phyloP scores from a whole-genome alignment of 148 eudicot genomes.

The Fagopyrum esculentum region DNA sequence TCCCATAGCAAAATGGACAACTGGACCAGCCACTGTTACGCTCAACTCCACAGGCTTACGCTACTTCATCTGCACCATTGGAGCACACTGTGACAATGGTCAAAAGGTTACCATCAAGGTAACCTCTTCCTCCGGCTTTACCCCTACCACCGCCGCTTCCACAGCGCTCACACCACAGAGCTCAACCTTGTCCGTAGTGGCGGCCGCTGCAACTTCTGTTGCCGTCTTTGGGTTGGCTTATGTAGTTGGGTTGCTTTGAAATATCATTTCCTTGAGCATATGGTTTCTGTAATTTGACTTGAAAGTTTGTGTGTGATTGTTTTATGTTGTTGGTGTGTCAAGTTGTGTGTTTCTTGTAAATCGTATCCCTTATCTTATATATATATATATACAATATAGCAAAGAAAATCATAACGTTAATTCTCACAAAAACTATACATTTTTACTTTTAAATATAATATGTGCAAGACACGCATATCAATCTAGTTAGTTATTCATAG shows the following conservation, averaged over 20 bases:
- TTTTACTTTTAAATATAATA: too few relatives aligned
- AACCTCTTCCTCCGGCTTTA: neutral
- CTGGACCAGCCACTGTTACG: neutral
- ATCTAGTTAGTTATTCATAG: too few relatives aligned
- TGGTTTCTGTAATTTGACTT: neutral
- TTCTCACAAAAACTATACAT: too few relatives aligned
- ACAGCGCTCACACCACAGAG: neutral
- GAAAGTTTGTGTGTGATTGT: neutral
- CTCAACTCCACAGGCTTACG: neutral
- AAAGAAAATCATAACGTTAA: too few relatives aligned
- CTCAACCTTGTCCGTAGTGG: neutral
- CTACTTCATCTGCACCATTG: neutral
- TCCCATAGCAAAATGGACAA: neutral
- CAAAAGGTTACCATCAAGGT: neutral
- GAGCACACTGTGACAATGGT: neutral
- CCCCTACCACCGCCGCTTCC: neutral
- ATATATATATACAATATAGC: too few relatives aligned
- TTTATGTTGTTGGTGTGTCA: neutral
- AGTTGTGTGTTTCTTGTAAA: neutral
- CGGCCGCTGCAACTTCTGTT: neutral
- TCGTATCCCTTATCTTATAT: too few relatives aligned
- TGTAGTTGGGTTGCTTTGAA: neutral
- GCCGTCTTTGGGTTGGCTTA: neutral
- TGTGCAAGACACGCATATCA: too few relatives aligned
- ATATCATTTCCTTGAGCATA: neutral